Percentiles rank a stretch among this genome's conserved stretches.
These are phyloP conservation scores for Ceratobasidium sp. DNA, from an alignment of 1,284 basidiomycete genomes.

Conservation along the genomic window DNA sequence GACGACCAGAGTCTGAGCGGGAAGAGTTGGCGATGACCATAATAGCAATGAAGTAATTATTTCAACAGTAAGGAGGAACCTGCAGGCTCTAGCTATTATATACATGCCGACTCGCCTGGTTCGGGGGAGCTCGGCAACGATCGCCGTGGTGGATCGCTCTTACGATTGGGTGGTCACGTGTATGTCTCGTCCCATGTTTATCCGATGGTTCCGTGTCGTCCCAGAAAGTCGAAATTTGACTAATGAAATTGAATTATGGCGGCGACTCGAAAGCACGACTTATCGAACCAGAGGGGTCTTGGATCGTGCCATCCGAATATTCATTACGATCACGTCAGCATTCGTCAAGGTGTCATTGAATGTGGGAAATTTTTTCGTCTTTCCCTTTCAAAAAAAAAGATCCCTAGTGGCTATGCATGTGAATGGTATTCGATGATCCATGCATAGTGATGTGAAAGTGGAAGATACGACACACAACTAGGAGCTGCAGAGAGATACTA, in stretches of 20 bases:
- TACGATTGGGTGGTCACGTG: slow-evolving; percentile 31
- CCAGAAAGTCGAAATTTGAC: not conserved
- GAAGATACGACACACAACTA: too few species aligned
- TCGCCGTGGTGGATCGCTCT: slow-evolving; percentile 26
- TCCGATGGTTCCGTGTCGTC: not conserved
- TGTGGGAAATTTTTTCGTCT: too few species aligned
- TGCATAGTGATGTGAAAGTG: too few species aligned
- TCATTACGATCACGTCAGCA: not conserved
- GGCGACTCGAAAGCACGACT: too few species aligned
- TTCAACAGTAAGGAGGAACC: not conserved
- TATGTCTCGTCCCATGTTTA: not conserved
- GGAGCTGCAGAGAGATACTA: too few species aligned
- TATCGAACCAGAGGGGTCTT: not conserved
- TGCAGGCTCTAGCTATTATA: slow-evolving; percentile 2
- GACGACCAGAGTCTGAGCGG: slow-evolving; percentile 64
- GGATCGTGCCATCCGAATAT: not conserved
- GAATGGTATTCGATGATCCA: too few species aligned
- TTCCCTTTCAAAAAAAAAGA: too few species aligned
- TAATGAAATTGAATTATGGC: too few species aligned
- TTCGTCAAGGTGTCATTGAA: too few species aligned
- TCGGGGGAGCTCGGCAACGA: slow-evolving; percentile 26
- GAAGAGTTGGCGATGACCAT: not conserved
- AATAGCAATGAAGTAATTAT: not conserved
- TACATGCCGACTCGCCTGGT: not conserved
- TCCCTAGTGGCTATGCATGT: too few species aligned